Evolutionary conservation across 805 yeast genomes (phyloP).

Genomic region (Yarrowia sp.): DNA sequence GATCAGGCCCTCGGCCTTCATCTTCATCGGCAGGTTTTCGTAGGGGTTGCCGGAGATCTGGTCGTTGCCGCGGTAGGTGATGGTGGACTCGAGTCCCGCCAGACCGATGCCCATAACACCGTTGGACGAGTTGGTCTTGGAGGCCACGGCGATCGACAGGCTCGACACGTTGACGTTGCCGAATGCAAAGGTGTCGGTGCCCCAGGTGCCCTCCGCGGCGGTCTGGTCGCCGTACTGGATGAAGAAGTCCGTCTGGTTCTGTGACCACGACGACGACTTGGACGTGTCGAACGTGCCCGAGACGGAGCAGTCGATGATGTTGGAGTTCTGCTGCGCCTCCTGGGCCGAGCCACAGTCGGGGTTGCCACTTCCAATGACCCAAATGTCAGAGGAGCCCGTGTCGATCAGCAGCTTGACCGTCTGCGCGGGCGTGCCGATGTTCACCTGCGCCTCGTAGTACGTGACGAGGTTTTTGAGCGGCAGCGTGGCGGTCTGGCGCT

Average conservation of each 20-base stretch:
- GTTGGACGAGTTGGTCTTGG: conserved; percentile 55
- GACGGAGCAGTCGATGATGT: conserved; percentile 31
- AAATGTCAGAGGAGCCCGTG: conserved; percentile 68
- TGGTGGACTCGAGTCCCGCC: conserved; percentile 37
- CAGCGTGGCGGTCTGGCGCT: conserved; percentile 7
- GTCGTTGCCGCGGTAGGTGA: conserved; percentile 29
- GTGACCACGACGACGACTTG: conserved; percentile 35
- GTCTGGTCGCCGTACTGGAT: conserved; percentile 46
- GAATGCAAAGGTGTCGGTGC: conserved; percentile 57
- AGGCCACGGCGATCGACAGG: conserved; percentile 73
- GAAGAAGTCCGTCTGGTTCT: conserved; percentile 31
- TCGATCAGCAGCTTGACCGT: conserved; percentile 54
- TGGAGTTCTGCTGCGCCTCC: neutral
- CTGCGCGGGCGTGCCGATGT: conserved; percentile 57
- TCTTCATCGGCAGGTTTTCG: conserved; percentile 60
- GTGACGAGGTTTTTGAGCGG: conserved; percentile 27
- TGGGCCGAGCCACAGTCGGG: conserved; percentile 3
- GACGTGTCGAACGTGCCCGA: conserved; percentile 38
- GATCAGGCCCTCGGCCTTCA: conserved; percentile 50
- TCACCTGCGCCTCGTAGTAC: conserved; percentile 30
- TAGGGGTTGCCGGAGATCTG: conserved; percentile 40
- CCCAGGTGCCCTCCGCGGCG: conserved; percentile 57
- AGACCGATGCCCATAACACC: conserved; percentile 50
- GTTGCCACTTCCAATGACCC: conserved; percentile 44
- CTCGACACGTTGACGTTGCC: conserved; percentile 49